These are phyloP conservation scores for Fonsecaea nubica DNA, from an alignment of 2,329 filamentous ascomycete genomes.

Conservation along the genomic window DNA sequence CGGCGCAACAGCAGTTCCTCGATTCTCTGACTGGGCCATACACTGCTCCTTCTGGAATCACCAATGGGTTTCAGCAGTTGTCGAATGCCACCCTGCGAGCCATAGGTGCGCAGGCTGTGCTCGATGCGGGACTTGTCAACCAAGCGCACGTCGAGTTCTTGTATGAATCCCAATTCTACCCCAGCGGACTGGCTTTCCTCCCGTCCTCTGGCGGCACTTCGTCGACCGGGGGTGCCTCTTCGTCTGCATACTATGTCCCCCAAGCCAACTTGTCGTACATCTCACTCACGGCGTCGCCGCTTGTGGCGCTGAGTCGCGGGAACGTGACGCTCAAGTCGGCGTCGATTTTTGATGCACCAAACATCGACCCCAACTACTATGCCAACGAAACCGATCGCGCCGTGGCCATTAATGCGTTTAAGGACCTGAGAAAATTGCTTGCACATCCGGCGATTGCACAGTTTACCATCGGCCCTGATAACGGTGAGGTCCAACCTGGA, in stretches of 20 bases:
- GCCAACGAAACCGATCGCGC: constrained; percentile 30
- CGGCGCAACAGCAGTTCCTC: constrained; percentile 42
- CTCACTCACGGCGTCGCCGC: constrained; percentile 43
- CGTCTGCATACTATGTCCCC: constrained; percentile 16
- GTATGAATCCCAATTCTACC: constrained; percentile 40
- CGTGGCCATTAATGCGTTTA: constrained; percentile 40
- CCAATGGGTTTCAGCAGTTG: constrained; percentile 45
- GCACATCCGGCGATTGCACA: constrained; percentile 36
- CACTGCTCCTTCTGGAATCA: constrained; percentile 44
- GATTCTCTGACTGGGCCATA: constrained; percentile 43
- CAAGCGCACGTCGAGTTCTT: constrained; percentile 42
- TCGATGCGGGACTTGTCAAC: constrained; percentile 38
- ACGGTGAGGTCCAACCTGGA: constrained; percentile 25
- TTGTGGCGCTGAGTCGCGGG: constrained; percentile 37
- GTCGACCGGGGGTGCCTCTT: neutral
- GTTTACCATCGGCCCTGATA: constrained; percentile 46
- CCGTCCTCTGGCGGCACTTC: constrained; percentile 3
- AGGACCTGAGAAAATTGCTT: constrained; percentile 40
- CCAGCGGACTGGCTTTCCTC: constrained; percentile 35
- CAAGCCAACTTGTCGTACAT: constrained; percentile 45
- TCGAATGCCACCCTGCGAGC: constrained; percentile 32
- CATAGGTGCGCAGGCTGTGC: constrained; percentile 38
- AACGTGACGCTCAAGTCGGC: constrained; percentile 35
- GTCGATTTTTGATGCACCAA: constrained; percentile 26
- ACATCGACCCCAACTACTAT: constrained; percentile 39